Conservation (phyloP, 768 basidiomycete species). For the Lyophyllum shimeji region DNA sequence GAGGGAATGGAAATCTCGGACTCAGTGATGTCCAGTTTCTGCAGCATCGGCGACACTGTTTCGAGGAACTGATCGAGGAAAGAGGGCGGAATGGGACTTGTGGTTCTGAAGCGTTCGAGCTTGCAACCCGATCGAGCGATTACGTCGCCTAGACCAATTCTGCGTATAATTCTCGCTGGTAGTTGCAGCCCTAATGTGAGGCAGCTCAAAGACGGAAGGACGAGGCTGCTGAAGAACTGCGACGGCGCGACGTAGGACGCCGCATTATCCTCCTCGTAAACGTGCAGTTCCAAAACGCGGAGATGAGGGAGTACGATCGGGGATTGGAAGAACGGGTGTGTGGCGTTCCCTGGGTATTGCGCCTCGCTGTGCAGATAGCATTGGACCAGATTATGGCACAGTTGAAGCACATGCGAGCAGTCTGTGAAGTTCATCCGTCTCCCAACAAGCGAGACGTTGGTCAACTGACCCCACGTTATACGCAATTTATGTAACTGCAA, state of each 20-base stretch:
- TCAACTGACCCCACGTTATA: neutral
- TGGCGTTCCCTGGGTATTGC: too few species aligned
- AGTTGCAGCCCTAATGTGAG: neutral
- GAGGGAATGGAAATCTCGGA: neutral
- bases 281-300: too few species aligned
- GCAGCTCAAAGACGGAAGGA: neutral
- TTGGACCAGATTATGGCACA: neutral
- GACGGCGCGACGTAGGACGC: too few species aligned
- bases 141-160: neutral
- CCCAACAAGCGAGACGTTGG: neutral
- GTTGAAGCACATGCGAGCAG: neutral
- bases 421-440: neutral
- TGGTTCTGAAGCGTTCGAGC: neutral
- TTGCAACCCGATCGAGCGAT: neutral
- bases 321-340: too few species aligned
- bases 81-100: too few species aligned
- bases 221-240: neutral
- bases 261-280: too few species aligned
- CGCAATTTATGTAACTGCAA: too few species aligned
- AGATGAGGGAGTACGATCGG: neutral
- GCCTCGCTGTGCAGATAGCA: neutral
- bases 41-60: neutral
- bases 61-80: too few species aligned
- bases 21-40: neutral
- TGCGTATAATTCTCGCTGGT: neutral